Base-by-base conservation (phyloP, 257 asterid species). In the Solanum habrochaites region DNA sequence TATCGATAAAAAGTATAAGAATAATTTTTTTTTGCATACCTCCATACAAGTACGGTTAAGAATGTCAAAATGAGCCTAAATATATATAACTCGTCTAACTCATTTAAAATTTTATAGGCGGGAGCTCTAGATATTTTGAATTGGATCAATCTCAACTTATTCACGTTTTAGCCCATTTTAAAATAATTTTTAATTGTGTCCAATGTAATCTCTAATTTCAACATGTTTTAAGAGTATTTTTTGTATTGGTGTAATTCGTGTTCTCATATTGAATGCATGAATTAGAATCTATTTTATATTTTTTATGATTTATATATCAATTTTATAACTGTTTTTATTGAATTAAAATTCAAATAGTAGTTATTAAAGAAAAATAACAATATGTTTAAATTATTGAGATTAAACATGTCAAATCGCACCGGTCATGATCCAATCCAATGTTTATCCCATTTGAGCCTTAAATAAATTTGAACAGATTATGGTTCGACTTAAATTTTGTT, bases 131-230 rank as follows among this genome's bases (percentile, higher is more conserved):
- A 56, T 18, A 18, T 18, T 56, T 56, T 56, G n/a, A 56, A 6
- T 18, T 56, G 2, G 1, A 4, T 18, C 11, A 56, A 56, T 56
- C 1, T 56, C 11, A 56, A 56, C 1, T 56, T 2, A 1, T 56
- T 56, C 0, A 56, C 7, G 0, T 0, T 56, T 0, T 56, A 56
- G 20, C 1, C 2, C n/a, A 56, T 56, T 56, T 52, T 42, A 1
- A 40, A 6, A 16, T 0, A 16, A 6, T 2, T 1, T 16, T 56
- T 18, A 56, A 18, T 56, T 56, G 4, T 0, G 11, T 0, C n/a
- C 0, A 0, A 2, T 52, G 18, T 56, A 56, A 18, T 56, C n/a
- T 56, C 11, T 56, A 56, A 56, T 56, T 18, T 56, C n/a, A 56
- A 18, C 11, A 0, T 0, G 0, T 7, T 56, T 56, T 7, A 18